Evolutionary conservation across 1,139 yeast species (phyloP).

Genomic region (Petasospora fabianii): DNA sequence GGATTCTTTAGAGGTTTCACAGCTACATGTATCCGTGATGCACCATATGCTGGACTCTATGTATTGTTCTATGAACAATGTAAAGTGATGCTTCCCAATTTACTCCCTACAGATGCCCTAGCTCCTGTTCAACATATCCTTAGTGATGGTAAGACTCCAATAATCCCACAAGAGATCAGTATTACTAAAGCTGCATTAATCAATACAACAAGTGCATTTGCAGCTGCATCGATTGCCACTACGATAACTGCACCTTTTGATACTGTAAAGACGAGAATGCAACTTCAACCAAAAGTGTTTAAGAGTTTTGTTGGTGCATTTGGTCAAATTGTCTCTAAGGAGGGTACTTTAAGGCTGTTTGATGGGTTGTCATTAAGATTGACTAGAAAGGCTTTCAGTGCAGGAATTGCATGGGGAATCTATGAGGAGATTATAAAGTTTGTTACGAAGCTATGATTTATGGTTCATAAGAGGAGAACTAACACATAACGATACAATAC

Average conservation of each 20-base stretch:
- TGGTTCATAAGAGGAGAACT: no score
- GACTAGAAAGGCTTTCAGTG: conserved; percentile 81
- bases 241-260: conserved; percentile 93
- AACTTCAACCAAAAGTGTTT: conserved; percentile 52
- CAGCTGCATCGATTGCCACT: conserved; percentile 79
- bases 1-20: conserved; percentile 87
- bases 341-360: conserved; percentile 62
- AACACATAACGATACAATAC: no score
- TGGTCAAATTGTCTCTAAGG: conserved; percentile 44
- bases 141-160: conserved; percentile 16
- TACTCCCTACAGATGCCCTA: conserved; percentile 13
- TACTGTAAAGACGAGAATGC: conserved; percentile 89
- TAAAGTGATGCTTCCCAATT: conserved; percentile 44
- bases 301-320: conserved; percentile 39
- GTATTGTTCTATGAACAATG: conserved; percentile 78
- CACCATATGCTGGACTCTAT: conserved; percentile 94
- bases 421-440: conserved; percentile 60
- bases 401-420: conserved; percentile 96
- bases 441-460: conserved; percentile 10
- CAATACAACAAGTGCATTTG: conserved; percentile 67
- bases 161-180: conserved; percentile 24
- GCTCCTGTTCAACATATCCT: neutral
- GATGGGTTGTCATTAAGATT: conserved; percentile 81
- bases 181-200: conserved; percentile 50
- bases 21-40: conserved; percentile 86